A percentile compares a stretch with the other conserved stretches of the same genome.
Conservation (phyloP, 75 land plant genomes). For the Sequoia sempervirens region DNA sequence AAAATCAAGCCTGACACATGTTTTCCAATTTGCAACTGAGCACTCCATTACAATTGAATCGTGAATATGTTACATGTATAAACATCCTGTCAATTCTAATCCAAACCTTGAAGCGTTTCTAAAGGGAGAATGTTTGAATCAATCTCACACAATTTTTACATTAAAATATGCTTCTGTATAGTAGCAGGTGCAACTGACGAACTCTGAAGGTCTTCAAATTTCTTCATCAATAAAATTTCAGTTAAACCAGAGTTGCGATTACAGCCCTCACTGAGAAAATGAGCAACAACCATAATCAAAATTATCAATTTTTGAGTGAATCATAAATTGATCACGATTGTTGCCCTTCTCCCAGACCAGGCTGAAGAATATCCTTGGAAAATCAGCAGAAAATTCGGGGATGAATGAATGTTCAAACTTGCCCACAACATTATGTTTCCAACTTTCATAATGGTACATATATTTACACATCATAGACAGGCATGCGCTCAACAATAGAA, state of each 20-base stretch:
- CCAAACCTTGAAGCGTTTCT: not conserved
- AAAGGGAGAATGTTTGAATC: not conserved
- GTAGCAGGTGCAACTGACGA: not conserved
- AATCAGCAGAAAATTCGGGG: not conserved
- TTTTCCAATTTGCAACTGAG: not conserved
- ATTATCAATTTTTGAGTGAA: not conserved
- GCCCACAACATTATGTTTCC: not conserved
- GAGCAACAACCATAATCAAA: not conserved
- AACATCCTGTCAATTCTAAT: not conserved
- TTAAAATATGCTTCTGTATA: not conserved
- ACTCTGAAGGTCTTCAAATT: not conserved
- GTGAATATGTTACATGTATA: constrained; percentile 9
- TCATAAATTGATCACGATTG: not conserved
- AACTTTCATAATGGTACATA: not conserved
- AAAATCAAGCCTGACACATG: not conserved
- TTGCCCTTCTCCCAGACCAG: not conserved
- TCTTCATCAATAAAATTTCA: constrained; percentile 3
- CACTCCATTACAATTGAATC: not conserved
- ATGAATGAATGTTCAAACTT: not conserved
- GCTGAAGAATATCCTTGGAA: constrained; percentile 2
- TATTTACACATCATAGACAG: constrained; percentile 62
- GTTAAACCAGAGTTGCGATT: not conserved
- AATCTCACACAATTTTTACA: constrained; percentile 7
- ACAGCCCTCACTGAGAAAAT: not conserved
- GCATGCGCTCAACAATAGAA: constrained; percentile 56